A percentile compares a stretch with the other conserved stretches of the same genome.
Conservation (phyloP, 139 green algal genomes). For the Chlamydomonas schloesseri region DNA sequence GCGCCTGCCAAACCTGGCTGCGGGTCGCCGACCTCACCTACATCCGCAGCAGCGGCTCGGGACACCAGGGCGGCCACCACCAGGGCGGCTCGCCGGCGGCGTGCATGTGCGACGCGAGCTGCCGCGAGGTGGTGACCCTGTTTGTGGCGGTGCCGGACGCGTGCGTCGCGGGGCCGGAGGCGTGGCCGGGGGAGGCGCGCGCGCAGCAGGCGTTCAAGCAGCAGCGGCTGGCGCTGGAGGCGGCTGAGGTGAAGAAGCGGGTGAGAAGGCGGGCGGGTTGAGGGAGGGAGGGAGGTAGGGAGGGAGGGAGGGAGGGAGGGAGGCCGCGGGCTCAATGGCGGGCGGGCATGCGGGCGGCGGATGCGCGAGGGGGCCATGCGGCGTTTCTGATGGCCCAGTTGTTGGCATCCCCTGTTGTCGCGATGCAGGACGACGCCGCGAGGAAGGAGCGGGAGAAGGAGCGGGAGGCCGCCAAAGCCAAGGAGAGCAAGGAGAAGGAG, state of each 20-base stretch:
- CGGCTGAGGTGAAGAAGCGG: constrained; percentile 41
- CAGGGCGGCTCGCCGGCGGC: background rate
- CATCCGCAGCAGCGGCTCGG: constrained; percentile 17
- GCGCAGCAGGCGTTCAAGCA: constrained; percentile 57
- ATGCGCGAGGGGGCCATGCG: too few species aligned
- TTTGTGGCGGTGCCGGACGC: constrained; percentile 67
- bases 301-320: too few species aligned
- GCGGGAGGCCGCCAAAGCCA: background rate
- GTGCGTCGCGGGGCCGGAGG: constrained; percentile 51
- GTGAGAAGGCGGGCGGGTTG: background rate
- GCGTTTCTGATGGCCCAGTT: too few species aligned
- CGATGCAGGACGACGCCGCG: constrained; percentile 38
- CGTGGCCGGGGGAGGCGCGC: constrained; percentile 65
- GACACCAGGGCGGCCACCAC: background rate
- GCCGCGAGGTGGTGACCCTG: constrained; percentile 68
- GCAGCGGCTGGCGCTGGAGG: constrained; percentile 41
- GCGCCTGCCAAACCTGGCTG: constrained; percentile 64
- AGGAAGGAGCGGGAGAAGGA: constrained; percentile 1
- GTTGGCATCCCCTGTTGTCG: too few species aligned
- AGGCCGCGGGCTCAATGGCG: too few species aligned
- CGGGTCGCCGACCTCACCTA: constrained; percentile 81
- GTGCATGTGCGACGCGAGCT: background rate
- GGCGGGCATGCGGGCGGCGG: too few species aligned
- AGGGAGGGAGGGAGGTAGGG: too few species aligned
- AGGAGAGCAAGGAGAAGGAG: constrained; percentile 7